Conservation (phyloP, 345 rosid genomes). For the Punica granatum region DNA sequence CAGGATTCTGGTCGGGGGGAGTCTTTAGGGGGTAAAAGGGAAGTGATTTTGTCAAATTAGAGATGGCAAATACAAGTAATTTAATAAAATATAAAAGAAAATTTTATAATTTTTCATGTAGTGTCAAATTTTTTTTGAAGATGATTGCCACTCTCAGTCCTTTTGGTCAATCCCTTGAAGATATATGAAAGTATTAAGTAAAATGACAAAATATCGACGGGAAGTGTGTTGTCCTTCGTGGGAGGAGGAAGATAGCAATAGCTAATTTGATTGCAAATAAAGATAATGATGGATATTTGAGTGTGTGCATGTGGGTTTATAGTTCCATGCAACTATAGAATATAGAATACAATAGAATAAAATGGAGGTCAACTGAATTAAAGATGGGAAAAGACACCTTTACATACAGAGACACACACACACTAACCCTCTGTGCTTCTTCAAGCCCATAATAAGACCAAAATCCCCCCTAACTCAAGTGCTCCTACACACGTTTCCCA, state of each 20-base stretch:
- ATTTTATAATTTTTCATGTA: too few relatives aligned
- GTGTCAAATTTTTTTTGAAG: not conserved
- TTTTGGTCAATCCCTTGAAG: too few relatives aligned
- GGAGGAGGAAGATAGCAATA: not conserved
- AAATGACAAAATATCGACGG: not conserved
- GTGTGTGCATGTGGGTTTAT: not conserved
- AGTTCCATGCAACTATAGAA: not conserved
- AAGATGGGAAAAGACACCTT: not conserved
- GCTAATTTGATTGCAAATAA: not conserved
- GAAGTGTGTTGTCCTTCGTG: not conserved
- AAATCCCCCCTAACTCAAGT: constrained; percentile 7
- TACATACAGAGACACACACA: not conserved
- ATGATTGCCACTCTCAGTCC: too few relatives aligned
- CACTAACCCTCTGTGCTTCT: not conserved
- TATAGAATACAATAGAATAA: too few relatives aligned
- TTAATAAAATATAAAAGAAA: too few relatives aligned
- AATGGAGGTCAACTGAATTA: not conserved
- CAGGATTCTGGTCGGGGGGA: too few relatives aligned
- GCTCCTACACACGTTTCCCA: constrained; percentile 11
- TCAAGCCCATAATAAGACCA: not conserved
- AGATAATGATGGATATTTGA: not conserved
- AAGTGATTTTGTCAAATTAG: too few relatives aligned
- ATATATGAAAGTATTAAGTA: too few relatives aligned
- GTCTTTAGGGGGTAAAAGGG: too few relatives aligned
- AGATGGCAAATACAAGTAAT: too few relatives aligned